These are phyloP conservation scores for Brachypodium distachyon DNA, from an alignment of 202 grass and related monocot genomes.

Conservation along the genomic window DNA sequence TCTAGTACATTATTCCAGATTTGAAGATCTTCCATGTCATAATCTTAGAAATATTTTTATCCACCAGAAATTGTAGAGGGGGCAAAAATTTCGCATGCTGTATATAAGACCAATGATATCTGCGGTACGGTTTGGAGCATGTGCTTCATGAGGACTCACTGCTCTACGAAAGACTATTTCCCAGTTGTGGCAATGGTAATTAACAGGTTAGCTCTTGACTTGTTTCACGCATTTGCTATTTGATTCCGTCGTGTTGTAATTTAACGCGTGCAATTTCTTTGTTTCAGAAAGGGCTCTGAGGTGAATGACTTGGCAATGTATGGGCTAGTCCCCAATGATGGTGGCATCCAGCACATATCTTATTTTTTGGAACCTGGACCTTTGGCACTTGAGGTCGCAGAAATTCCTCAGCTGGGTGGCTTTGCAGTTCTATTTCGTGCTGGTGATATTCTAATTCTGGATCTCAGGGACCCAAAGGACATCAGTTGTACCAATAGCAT, in stretches of 20 bases:
- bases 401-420: constrained; percentile 76
- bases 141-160: constrained; percentile 75
- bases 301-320: constrained; percentile 77
- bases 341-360: constrained; percentile 52
- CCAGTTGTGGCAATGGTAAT: constrained; percentile 74
- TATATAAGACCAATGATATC: constrained; percentile 30
- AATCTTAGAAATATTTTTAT: constrained; percentile 99
- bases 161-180: constrained; percentile 53
- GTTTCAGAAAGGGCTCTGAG: constrained; percentile 66
- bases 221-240: not conserved
- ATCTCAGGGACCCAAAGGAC: constrained; percentile 69
- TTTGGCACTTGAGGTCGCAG: constrained; percentile 70
- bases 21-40: constrained; percentile 85
- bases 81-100: constrained; percentile 27
- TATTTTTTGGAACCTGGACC: constrained; percentile 60
- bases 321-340: constrained; percentile 40
- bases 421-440: constrained; percentile 86
- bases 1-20: constrained; percentile 86
- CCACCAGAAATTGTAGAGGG: constrained; percentile 76
- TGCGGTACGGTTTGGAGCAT: constrained; percentile 89
- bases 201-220: constrained; percentile 55
- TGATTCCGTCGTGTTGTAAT: not conserved
- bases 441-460: constrained; percentile 82
- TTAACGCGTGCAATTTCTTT: constrained; percentile 8
- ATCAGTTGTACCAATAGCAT: constrained; percentile 65